Percentiles rank a stretch among this genome's conserved stretches.
Evolutionary conservation across 768 basidiomycete species (phyloP).

Genomic region (Rhodotorula babjevae): DNA sequence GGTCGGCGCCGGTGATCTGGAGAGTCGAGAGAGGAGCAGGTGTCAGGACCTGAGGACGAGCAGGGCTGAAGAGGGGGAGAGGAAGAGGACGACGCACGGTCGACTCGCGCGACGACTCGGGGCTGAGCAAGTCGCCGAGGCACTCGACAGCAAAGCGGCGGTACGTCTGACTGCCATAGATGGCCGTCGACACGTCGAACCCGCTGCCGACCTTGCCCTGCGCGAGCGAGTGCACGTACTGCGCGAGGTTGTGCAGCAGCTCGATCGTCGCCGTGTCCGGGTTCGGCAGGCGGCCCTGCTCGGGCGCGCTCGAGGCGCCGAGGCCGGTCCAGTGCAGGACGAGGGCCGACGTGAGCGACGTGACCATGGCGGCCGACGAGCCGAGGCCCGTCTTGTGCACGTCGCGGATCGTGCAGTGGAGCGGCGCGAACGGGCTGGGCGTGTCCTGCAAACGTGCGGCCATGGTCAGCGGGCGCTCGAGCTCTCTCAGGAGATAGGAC

Average conservation of each 20-base stretch:
- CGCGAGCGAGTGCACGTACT: constrained; percentile 89
- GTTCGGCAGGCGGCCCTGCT: not conserved
- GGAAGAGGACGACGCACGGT: not conserved
- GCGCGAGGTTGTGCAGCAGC: constrained; percentile 84
- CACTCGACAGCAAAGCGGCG: constrained; percentile 68
- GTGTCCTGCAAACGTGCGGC: constrained; percentile 58
- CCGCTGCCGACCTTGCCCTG: constrained; percentile 98
- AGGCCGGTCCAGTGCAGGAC: constrained; percentile 67
- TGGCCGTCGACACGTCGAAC: constrained; percentile 90
- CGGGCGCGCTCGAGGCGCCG: constrained; percentile 39
- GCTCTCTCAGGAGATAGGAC: too few relatives aligned
- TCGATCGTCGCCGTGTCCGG: constrained; percentile 53
- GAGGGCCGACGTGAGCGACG: constrained; percentile 81
- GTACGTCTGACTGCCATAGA: constrained; percentile 91
- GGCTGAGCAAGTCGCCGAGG: constrained; percentile 57
- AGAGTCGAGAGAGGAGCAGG: not conserved
- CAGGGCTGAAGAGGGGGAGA: not conserved
- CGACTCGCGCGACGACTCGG: constrained; percentile 14
- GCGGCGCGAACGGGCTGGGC: constrained; percentile 70
- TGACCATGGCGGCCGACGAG: constrained; percentile 93
- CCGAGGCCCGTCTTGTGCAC: constrained; percentile 99
- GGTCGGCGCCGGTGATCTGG: constrained; percentile 41
- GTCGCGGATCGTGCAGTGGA: constrained; percentile 63
- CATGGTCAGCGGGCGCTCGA: constrained; percentile 48
- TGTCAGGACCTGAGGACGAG: too few relatives aligned